Conservation (phyloP, 257 asterid genomes). For the Voacanga thouarsii region DNA sequence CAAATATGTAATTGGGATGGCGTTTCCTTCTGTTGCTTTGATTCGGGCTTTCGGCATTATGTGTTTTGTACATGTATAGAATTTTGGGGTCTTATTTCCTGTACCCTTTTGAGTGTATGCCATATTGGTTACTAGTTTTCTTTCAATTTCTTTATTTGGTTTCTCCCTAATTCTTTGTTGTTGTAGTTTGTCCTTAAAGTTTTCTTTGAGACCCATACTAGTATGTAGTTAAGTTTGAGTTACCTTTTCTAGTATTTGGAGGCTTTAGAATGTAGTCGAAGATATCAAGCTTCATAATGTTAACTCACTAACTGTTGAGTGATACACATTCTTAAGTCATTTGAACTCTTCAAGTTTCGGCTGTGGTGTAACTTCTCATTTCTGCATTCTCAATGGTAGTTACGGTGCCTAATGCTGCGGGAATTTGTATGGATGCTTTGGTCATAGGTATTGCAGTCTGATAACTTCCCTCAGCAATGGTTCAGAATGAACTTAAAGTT, state of each 20-base stretch:
- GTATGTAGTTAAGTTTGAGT: neutral
- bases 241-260: neutral
- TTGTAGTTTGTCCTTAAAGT: neutral
- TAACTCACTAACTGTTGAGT: neutral
- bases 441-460: neutral
- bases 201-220: too few relatives aligned
- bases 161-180: neutral
- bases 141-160: neutral
- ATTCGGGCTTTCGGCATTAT: neutral
- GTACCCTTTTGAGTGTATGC: conserved; percentile 1
- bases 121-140: neutral
- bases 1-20: neutral
- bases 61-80: neutral
- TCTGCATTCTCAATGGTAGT: neutral
- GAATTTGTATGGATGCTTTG: neutral
- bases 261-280: neutral
- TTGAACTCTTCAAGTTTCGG: neutral
- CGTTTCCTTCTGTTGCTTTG: neutral
- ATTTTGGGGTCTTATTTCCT: neutral
- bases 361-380: neutral
- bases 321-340: neutral
- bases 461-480: neutral
- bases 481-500: neutral
- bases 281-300: too few relatives aligned
- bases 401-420: neutral